Percentiles rank a stretch among this genome's conserved stretches.
Conservation (phyloP, 495 filamentous ascomycete species). For the Aspergillus nanangensis region DNA sequence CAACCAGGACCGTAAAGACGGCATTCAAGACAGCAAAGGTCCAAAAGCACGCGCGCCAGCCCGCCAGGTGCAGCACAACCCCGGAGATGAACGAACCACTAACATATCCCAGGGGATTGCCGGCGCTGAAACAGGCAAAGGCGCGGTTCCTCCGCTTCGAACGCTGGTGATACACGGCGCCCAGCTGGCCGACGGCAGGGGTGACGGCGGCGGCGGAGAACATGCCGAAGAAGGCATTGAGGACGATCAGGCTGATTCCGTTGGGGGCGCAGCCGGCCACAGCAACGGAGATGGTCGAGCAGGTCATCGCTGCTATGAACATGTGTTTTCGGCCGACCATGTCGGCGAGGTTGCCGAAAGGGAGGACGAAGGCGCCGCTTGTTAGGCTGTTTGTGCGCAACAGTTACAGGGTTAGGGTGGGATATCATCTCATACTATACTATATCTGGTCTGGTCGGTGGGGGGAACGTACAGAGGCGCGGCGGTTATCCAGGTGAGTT, state of each 20-base stretch:
- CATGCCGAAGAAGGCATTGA: constrained; percentile 60
- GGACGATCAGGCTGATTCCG: constrained; percentile 59
- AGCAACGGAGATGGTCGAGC: constrained; percentile 54
- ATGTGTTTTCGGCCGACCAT: constrained; percentile 67
- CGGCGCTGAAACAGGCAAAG: constrained; percentile 66
- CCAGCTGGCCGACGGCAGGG: constrained; percentile 61
- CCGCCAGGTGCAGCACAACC: constrained; percentile 61
- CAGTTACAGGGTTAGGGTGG: background rate
- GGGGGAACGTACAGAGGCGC: constrained; percentile 51
- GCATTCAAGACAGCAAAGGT: constrained; percentile 59
- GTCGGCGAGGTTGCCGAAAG: constrained; percentile 70
- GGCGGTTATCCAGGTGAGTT: constrained; percentile 72
- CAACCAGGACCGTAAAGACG: constrained; percentile 51
- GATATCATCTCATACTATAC: background rate
- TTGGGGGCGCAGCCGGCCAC: constrained; percentile 58
- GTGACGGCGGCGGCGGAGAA: constrained; percentile 61
- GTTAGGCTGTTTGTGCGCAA: constrained; percentile 47
- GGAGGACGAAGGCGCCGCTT: constrained; percentile 66
- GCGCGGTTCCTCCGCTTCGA: constrained; percentile 60
- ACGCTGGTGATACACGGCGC: constrained; percentile 59
- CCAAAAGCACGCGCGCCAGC: constrained; percentile 65
- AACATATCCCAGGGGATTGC: constrained; percentile 67
- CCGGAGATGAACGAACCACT: constrained; percentile 63
- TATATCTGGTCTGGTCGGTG: no score
- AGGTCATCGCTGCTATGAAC: constrained; percentile 62